Evolutionary conservation across 2,329 filamentous ascomycete genomes (phyloP).

Genomic region (Lasiodiplodia sp.): DNA sequence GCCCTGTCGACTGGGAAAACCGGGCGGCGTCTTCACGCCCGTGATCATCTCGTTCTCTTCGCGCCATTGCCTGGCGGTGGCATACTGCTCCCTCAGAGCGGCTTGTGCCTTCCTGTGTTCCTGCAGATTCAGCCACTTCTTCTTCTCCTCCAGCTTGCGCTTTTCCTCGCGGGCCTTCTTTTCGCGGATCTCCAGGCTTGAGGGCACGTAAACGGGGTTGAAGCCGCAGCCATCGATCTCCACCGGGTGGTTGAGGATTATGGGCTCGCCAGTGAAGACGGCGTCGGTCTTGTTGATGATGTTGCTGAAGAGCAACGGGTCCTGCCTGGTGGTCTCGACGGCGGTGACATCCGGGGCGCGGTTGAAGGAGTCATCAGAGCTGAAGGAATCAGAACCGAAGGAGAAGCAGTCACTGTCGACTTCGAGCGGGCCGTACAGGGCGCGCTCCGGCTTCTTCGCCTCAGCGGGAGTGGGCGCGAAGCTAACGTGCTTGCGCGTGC

Average conservation of each 20-base stretch:
- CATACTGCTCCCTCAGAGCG: background rate
- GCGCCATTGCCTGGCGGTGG: background rate
- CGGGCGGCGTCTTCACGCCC: background rate
- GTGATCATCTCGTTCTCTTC: background rate
- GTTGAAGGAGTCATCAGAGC: background rate
- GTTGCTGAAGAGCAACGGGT: conserved; percentile 12
- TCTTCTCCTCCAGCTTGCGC: background rate
- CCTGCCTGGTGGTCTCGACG: background rate
- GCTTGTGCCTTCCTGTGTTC: background rate
- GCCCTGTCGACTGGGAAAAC: background rate
- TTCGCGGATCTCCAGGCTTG: background rate
- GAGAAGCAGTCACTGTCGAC: conserved; percentile 8
- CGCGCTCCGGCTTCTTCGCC: background rate
- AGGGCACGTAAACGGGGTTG: background rate
- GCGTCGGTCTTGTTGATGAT: conserved; percentile 1
- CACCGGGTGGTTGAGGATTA: background rate
- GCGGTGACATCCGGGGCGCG: background rate
- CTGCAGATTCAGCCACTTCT: background rate
- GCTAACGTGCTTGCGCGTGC: background rate
- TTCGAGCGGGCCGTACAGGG: conserved; percentile 13
- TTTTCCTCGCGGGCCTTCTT: background rate
- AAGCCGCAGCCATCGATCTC: background rate
- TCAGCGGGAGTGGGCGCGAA: background rate
- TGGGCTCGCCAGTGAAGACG: background rate
- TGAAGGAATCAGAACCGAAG: background rate